Evolutionary conservation across 2,329 filamentous ascomycete species (phyloP), one percentile per base, ranked within the genome.

Genomic region (Penicillium decumbens): DNA sequence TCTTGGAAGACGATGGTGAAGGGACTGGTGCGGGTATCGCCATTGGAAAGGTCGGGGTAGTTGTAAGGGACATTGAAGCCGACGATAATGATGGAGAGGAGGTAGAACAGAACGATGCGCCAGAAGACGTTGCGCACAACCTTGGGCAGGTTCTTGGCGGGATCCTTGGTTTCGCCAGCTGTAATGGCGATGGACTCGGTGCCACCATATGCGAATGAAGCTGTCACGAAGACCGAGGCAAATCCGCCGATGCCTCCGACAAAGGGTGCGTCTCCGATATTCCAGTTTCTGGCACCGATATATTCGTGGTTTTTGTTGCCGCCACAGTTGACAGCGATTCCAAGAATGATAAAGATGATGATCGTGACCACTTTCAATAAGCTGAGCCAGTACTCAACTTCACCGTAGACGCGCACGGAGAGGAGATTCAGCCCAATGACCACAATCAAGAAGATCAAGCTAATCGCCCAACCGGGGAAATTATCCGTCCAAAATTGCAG

Each of bases 61-160:
- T 72, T 77, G 65, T 83, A 83, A 0, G 81, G 80, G 4, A 84
- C 72, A 43, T 83, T 79, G 40, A 84, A 75, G 9, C 81, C 81
- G 51, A 84, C 74, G 40, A 81, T 67, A 6, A 80, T 65, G 41
- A 80, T 70, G 0, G 77, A 78, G 4, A 75, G 65, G 43, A 78
- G 68, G 56, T 77, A 78, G 65, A 82, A 81, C 7, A 81, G 70
- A 3, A 81, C 53, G 45, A 82, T 82, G 4, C 82, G 77, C 80
- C 80, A 84, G 60, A 84, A 84, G 33, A 84, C 81, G 47, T 85
- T 84, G 56, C 80, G 80, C 40, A 85, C 80, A 2, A 84, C 83
- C 3, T 76, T 75, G 1, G 83, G 83, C 29, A 86, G 69, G 48
- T 77, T 84, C 54, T 75, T 77, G 15, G 79, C 75, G 0, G 83